Evolutionary conservation across 371 early-diverging fungal genomes (phyloP), one percentile per base, ranked within the genome.

Genomic region (Mucor saturninus): DNA sequence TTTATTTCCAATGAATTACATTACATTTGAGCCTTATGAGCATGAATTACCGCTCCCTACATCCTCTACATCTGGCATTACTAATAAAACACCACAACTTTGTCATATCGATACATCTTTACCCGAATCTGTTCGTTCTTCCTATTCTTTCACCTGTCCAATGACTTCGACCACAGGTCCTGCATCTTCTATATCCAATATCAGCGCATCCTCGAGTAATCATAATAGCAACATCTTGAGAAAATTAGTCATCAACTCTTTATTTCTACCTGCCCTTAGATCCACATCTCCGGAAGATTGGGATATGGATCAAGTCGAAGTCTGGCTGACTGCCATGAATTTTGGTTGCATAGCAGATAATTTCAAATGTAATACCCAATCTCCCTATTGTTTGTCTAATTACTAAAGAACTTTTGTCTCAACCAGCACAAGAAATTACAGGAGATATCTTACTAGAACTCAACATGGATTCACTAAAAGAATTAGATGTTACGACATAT

Each of bases 1-100:
- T 31, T 69, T 91, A 42, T 91, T 91, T 64, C 91, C 91, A 30
- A 77, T 74, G 73, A 87, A 83, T 73, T 87, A 83, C 66, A 81
- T 91, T 91, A 64, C 93, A 90, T 29, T 80, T 74, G 76, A 90
- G 85, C 56, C 67, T 83, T 83, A 29, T 59, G 57, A 31, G 35
- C 52, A 59, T 35, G 35, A 35, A 30, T 42, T 7, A 10, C 15
- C 53, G 42, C 54, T 54, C 21, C 64, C 68, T 48, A 51, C 65
- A 54, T 42, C 55, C 4, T 60, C 65, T 14, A 52, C 45, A 13
- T 65, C 59, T 21, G 55, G 42, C 9, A 39, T 54, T 4, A 52
- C 29, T 40, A 37, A 54, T 13, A 59, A 48, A 54, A 3, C 37
- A 11, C 39, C 38, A 9, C 9, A 30, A 29, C 29, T 50, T 39